Percentiles rank a stretch among this genome's conserved stretches.
phyloP scores from a whole-genome alignment of 768 basidiomycete genomes.

The Lactarius indigo region DNA sequence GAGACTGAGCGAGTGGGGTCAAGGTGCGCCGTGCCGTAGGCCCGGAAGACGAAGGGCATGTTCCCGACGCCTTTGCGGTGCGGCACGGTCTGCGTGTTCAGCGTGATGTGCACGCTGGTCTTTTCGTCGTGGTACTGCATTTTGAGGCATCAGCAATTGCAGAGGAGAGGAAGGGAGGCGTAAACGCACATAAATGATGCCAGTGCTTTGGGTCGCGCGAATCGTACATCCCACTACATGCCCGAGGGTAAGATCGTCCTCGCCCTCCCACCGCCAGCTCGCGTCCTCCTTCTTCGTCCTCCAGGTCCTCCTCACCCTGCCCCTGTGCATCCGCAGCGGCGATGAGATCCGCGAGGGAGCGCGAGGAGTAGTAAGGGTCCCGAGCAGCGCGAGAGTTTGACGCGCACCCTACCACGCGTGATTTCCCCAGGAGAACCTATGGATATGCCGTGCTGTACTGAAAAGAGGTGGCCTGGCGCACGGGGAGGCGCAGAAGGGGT shows the following conservation, averaged over 20 bases:
- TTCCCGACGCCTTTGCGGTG: conserved; percentile 57
- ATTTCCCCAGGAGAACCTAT: conserved; percentile 53
- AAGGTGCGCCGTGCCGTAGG: conserved; percentile 32
- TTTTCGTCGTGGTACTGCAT: conserved; percentile 53
- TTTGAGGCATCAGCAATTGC: not conserved
- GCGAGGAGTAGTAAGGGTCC: conserved; percentile 30
- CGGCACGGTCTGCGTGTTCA: conserved; percentile 51
- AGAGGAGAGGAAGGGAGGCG: not conserved
- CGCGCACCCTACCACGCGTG: conserved; percentile 33
- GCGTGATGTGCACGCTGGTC: conserved; percentile 59
- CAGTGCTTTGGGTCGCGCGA: conserved; percentile 41
- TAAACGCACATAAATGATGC: conserved; percentile 58
- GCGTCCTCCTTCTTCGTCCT: conserved; percentile 32
- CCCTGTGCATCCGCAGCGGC: conserved; percentile 17
- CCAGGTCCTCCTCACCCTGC: conserved; percentile 14
- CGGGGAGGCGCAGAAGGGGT: conserved; percentile 20
- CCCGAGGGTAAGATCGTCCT: conserved; percentile 59
- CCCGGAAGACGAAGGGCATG: conserved; percentile 56
- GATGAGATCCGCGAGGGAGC: conserved; percentile 31
- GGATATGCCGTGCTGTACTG: conserved; percentile 48
- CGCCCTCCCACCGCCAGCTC: conserved; percentile 65
- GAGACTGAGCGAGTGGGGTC: conserved; percentile 11
- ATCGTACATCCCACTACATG: conserved; percentile 53
- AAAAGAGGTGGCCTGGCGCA: conserved; percentile 51
- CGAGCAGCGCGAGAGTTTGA: conserved; percentile 33